phyloP scores from a whole-genome alignment of 228 moss, liverwort and hornwort genomes.

The Sphagnum magellanicum region DNA sequence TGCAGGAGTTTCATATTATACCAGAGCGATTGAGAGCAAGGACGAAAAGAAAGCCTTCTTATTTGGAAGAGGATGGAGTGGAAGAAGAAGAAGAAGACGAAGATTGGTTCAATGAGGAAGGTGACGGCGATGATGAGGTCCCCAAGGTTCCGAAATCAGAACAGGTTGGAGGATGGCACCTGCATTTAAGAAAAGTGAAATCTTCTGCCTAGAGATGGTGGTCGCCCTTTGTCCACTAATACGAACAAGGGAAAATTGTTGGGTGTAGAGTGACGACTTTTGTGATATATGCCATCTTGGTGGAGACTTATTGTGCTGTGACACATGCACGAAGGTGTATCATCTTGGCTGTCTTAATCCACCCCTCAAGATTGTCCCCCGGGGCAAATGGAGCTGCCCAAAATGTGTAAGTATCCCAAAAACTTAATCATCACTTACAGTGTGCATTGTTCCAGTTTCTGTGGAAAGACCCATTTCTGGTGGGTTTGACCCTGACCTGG shows the following conservation, averaged over 20 bases:
- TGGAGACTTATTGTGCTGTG: slow-evolving; percentile 92
- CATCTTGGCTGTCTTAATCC: slow-evolving; percentile 97
- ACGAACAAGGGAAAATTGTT: background rate
- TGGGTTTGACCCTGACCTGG: too few relatives aligned
- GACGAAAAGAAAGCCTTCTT: slow-evolving; percentile 45
- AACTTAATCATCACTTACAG: too few relatives aligned
- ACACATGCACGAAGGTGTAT: slow-evolving; percentile 95
- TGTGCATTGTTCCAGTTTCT: background rate
- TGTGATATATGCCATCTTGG: slow-evolving; percentile 85
- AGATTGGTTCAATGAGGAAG: slow-evolving; percentile 25
- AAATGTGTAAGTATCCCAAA: slow-evolving; percentile 69
- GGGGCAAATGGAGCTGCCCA: slow-evolving; percentile 97
- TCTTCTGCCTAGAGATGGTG: background rate
- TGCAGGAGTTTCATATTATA: slow-evolving; percentile 41
- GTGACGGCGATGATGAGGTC: slow-evolving; percentile 78
- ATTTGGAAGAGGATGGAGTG: slow-evolving; percentile 62
- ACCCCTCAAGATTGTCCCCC: slow-evolving; percentile 92
- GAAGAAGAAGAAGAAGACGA: slow-evolving; percentile 84
- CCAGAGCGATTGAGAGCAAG: slow-evolving; percentile 50
- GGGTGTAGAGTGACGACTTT: slow-evolving; percentile 95
- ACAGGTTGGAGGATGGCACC: slow-evolving; percentile 38
- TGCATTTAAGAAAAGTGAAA: background rate
- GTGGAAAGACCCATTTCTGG: background rate
- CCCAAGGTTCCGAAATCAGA: slow-evolving; percentile 96
- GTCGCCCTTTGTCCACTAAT: background rate